Conservation (phyloP, 495 filamentous ascomycete genomes). For the Recurvomyces mirabilis region DNA sequence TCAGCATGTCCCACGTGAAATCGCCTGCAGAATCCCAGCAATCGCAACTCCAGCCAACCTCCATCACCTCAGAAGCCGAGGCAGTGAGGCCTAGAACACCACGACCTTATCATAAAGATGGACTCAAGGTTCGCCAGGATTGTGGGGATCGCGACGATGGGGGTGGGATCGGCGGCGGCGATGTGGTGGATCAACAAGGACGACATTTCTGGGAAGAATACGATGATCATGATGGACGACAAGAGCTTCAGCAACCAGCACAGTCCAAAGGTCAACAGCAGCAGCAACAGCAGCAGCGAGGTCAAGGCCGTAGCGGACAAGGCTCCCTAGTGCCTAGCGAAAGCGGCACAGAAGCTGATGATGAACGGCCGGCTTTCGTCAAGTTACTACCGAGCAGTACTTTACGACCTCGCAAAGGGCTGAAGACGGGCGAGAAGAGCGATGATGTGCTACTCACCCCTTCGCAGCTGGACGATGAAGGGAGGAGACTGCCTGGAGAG, state of each 20-base stretch:
- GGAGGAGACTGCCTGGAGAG: constrained; percentile 19
- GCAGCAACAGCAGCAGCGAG: too few species aligned
- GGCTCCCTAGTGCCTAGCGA: constrained; percentile 57
- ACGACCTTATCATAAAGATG: constrained; percentile 9
- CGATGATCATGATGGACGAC: too few species aligned
- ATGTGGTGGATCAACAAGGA: constrained; percentile 6
- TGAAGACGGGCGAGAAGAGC: constrained; percentile 31
- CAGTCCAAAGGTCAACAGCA: too few species aligned
- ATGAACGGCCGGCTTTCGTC: constrained; percentile 58
- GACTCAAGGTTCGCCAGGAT: constrained; percentile 5
- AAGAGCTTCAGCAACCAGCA: too few species aligned
- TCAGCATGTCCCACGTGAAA: constrained; percentile 4
- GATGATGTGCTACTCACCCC: constrained; percentile 43
- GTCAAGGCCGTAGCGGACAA: constrained; percentile 18
- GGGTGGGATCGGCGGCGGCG: background rate
- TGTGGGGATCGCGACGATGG: background rate
- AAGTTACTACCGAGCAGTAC: constrained; percentile 72
- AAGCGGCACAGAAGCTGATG: constrained; percentile 84
- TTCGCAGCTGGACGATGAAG: constrained; percentile 46
- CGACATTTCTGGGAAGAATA: background rate
- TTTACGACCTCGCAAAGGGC: constrained; percentile 58
- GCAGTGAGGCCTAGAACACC: constrained; percentile 3
- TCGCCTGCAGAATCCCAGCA: background rate
- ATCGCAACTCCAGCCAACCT: background rate
- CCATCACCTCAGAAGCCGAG: background rate